Evolutionary conservation across 2,329 filamentous ascomycete genomes (phyloP).

Genomic region (Fusarium duplospermum): DNA sequence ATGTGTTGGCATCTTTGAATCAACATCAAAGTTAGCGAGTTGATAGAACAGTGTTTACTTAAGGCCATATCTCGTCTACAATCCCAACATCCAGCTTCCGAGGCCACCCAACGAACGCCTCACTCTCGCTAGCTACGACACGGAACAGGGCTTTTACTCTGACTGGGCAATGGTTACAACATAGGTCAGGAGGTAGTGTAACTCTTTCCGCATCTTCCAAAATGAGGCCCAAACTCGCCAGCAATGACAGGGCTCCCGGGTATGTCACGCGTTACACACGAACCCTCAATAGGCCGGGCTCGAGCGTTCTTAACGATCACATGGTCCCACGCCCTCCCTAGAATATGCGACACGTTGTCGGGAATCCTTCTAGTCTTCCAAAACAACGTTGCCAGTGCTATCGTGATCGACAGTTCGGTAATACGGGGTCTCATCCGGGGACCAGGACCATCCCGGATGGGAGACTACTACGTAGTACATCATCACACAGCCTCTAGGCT

Average conservation of each 20-base stretch:
- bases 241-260: neutral
- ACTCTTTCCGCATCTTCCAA: neutral
- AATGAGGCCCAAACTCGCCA: neutral
- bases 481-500: neutral
- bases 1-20: neutral
- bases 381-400: constrained; percentile 29
- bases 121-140: neutral
- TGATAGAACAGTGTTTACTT: neutral
- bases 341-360: constrained; percentile 17
- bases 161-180: neutral
- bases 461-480: neutral
- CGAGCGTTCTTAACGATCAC: neutral
- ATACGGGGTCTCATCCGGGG: neutral
- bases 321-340: constrained; percentile 21
- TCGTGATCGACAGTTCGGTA: constrained; percentile 60
- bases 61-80: neutral
- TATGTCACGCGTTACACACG: neutral
- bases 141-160: neutral
- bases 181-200: neutral
- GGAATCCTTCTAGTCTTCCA: constrained; percentile 21
- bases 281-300: neutral
- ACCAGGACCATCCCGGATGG: neutral
- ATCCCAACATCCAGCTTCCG: neutral
- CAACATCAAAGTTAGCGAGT: neutral
- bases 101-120: neutral